Evolutionary conservation across 371 early-diverging fungal species (phyloP), one percentile per base, ranked within the genome.

Genomic region (Mucor velutinosus): DNA sequence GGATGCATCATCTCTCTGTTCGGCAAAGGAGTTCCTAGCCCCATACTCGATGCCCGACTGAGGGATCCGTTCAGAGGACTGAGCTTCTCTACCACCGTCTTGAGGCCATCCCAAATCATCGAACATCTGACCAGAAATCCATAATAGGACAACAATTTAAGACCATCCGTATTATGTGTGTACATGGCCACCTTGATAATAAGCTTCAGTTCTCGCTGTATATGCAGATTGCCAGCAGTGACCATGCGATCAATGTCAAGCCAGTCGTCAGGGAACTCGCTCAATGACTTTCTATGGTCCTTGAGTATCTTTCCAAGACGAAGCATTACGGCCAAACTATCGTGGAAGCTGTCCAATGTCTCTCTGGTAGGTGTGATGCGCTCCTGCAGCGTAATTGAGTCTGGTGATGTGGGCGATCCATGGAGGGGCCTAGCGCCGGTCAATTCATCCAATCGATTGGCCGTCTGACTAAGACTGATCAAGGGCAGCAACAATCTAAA

Each of bases 401-500:
- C 61, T 56, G 27, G 5, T 39, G n/a, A 21, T 14, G 45, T 12
- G 3, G 10, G 8, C 33, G 35, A 17, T 59, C 47, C 35, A 17
- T 37, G 33, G 0, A 33, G 33, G 33, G 15, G 8, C 21, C 12
- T 15, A 21, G 43, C 33, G 23, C 47, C 56, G 41, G 45, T 33
- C 30, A 47, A 17, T 25, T 63, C 63, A 14, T 68, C 69, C 14
- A 68, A 17, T 8, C 62, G 37, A 0, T 35, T 56, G n/a, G 63
- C 47, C 5, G 65, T 60, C 45, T 70, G 64, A 17, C 61, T 65
- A 6, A 70, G 14, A n/a, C 61, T 70, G 29, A 79, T 58, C 15
- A 78, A 53, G 1, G 81, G 81, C 4, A 72, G 21, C 2, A 80
- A 25, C 19, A 80, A 39, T 11, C 78, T 62, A 51, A 76, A 80